These are phyloP conservation scores for Stagonosporopsis cucurbitacearum DNA, from an alignment of 2,329 filamentous ascomycete species.

Conservation along the genomic window DNA sequence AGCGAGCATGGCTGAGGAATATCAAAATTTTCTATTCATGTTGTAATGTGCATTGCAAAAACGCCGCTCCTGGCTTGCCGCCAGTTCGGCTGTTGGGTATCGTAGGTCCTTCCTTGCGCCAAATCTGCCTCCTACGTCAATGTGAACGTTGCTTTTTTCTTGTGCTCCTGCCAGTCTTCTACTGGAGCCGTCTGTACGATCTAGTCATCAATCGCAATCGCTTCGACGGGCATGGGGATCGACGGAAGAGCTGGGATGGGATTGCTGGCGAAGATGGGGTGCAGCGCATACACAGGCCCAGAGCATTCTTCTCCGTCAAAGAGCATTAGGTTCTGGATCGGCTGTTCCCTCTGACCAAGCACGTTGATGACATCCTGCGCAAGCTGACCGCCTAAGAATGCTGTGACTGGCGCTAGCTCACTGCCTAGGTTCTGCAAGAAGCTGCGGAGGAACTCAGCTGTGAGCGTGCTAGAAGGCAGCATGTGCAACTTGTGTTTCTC, in stretches of 20 bases:
- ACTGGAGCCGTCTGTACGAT: too few relatives aligned
- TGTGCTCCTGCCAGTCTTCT: not conserved
- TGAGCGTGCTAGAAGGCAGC: conserved; percentile 54
- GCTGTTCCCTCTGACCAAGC: conserved; percentile 86
- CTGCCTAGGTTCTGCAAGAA: conserved; percentile 87
- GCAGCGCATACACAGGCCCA: conserved; percentile 77
- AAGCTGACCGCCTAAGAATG: conserved; percentile 86
- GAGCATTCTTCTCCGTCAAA: conserved; percentile 86
- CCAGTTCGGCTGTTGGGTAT: conserved; percentile 16
- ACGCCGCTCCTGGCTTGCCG: conserved; percentile 4
- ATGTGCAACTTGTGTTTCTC: conserved; percentile 74
- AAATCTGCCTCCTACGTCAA: not conserved
- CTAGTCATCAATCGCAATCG: conserved; percentile 17
- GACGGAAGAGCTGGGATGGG: conserved; percentile 27
- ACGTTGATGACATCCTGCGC: conserved; percentile 98
- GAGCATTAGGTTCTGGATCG: conserved; percentile 91
- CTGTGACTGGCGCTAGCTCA: conserved; percentile 85
- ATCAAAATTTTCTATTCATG: not conserved
- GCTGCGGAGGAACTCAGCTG: conserved; percentile 71
- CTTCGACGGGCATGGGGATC: conserved; percentile 35
- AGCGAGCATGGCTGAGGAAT: not conserved
- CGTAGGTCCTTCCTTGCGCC: conserved; percentile 3
- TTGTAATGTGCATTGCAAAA: conserved; percentile 5
- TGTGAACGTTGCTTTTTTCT: not conserved
- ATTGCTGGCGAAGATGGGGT: conserved; percentile 63